Percentiles rank a stretch among this genome's conserved stretches.
Evolutionary conservation across 176 grass and related monocot genomes (phyloP).

Genomic region (Poa annua): DNA sequence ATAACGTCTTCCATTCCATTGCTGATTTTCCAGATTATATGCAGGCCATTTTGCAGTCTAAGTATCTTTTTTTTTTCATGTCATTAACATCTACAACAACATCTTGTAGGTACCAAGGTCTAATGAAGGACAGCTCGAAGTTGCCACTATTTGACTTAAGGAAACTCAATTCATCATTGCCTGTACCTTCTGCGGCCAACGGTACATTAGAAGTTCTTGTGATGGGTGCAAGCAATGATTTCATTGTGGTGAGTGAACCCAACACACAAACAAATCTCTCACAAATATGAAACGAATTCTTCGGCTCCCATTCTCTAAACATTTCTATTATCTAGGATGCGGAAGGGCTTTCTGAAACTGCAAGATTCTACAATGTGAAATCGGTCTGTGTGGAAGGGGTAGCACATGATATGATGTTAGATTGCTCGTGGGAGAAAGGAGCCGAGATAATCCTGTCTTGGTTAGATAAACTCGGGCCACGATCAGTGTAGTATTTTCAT

Average conservation of each 20-base stretch:
- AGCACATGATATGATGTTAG: slow-evolving; percentile 95
- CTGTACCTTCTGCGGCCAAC: slow-evolving; percentile 61
- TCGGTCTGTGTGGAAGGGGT: slow-evolving; percentile 67
- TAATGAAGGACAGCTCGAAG: slow-evolving; percentile 87
- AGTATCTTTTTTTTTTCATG: slow-evolving; percentile 11
- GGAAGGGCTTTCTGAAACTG: slow-evolving; percentile 77
- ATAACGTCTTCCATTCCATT: neutral
- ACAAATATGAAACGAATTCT: neutral
- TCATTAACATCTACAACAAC: slow-evolving; percentile 20
- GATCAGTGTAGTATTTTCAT: slow-evolving; percentile 17
- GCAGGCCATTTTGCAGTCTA: neutral
- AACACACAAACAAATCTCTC: neutral
- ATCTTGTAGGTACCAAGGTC: slow-evolving; percentile 72
- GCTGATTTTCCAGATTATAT: slow-evolving; percentile 8
- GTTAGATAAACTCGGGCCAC: slow-evolving; percentile 53
- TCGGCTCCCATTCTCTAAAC: neutral
- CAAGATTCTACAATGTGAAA: slow-evolving; percentile 71
- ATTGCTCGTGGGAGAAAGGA: slow-evolving; percentile 83
- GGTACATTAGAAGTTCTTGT: slow-evolving; percentile 61
- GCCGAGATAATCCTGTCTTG: slow-evolving; percentile 70
- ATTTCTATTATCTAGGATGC: slow-evolving; percentile 59
- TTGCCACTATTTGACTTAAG: slow-evolving; percentile 74
- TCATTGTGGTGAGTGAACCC: slow-evolving; percentile 81
- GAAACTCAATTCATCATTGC: slow-evolving; percentile 80
- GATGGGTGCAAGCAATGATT: slow-evolving; percentile 80